Evolutionary conservation across 1,284 basidiomycete species (phyloP), one percentile per base, ranked within the genome.

Genomic region (Waitea zeae): DNA sequence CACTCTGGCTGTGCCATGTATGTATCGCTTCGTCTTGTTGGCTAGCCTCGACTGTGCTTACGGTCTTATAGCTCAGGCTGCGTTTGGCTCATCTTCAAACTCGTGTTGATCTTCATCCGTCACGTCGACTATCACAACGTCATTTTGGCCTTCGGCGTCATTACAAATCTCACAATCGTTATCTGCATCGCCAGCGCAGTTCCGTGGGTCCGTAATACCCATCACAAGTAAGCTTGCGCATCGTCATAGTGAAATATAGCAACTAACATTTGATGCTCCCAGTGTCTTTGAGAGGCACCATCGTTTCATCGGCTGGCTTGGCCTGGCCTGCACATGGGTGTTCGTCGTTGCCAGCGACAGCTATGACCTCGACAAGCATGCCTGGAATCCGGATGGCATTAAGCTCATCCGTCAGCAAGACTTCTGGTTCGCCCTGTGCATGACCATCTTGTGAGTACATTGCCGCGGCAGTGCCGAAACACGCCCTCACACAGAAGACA

Each of bases 271-370:
- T 18, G 34, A 12, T 38, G 3, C 39, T 77, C 73, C n/a, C n/a
- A n/a, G n/a, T 47, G 62, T 76, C 17, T 80, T 80, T 45, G 79
- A 82, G 49, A 64, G 74, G 33, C 67, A 76, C 40, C 78, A 82
- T 50, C 70, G 80, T 17, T 82, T 82, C 50, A 61, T 74, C 35
- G 80, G 79, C 27, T 83, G 80, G 79, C 54, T 64, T 17, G 62
- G 65, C 24, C 56, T 81, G 13, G 48, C 70, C 40, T 58, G 63
- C 42, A 77, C 69, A 20, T 77, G 71, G 73, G 54, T 61, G 2
- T 78, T 76, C 53, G 70, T 75, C 12, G 67, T 80, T 35, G 55
- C 77, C 31, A 64, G 64, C 20, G 75, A 77, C 44, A 62, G 61
- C 26, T 81, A 67, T 43, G 58, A 78, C 44, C 47, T 61, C 4